A percentile compares a stretch with the other conserved stretches of the same genome.
phyloP scores from a whole-genome alignment of 2,329 filamentous ascomycete genomes.

The Cephalotrichum gorgonifer region DNA sequence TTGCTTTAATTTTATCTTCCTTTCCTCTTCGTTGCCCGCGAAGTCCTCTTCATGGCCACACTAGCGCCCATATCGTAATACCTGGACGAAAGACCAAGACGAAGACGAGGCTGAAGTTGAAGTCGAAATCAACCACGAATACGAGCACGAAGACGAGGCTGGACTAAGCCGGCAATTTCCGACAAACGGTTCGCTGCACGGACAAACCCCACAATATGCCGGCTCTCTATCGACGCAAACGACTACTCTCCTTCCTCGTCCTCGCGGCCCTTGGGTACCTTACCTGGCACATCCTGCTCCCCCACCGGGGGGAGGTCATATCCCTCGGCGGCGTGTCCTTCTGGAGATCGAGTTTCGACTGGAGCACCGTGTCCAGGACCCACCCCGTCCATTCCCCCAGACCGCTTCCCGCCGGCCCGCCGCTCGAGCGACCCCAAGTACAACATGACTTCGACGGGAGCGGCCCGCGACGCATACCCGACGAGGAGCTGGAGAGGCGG shows the following conservation, averaged over 20 bases:
- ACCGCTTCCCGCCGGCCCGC: slow-evolving; percentile 16
- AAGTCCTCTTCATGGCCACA: not conserved
- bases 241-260: not conserved
- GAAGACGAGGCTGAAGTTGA: too few relatives aligned
- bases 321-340: slow-evolving; percentile 8
- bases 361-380: slow-evolving; percentile 16
- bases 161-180: not conserved
- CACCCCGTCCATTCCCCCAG: slow-evolving; percentile 20
- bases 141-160: too few relatives aligned
- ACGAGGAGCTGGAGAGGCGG: slow-evolving; percentile 18
- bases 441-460: slow-evolving; percentile 26
- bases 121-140: not conserved
- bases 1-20: not conserved
- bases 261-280: slow-evolving; percentile 1
- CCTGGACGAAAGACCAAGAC: too few relatives aligned
- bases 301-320: not conserved
- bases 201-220: slow-evolving; percentile 1
- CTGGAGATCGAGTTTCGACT: slow-evolving; percentile 19
- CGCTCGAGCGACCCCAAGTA: slow-evolving; percentile 16
- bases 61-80: not conserved
- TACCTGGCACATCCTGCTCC: not conserved
- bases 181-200: too few relatives aligned
- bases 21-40: not conserved
- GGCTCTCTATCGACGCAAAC: not conserved
- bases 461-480: slow-evolving; percentile 2